phyloP scores from a whole-genome alignment of 768 basidiomycete genomes.

The Phylloporus sp. region DNA sequence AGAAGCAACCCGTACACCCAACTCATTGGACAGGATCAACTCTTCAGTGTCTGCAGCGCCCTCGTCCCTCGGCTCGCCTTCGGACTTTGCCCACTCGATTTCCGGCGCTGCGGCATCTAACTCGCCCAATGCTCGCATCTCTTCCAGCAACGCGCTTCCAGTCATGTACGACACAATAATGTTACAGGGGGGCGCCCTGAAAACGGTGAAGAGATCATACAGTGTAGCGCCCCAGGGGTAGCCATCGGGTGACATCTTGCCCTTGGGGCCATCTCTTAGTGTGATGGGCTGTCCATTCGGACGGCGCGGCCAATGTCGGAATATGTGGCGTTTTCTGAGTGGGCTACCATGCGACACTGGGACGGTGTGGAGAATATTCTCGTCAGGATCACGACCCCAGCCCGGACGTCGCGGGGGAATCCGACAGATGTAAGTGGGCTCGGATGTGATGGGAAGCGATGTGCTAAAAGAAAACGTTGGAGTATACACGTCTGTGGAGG shows the following conservation, averaged over 20 bases:
- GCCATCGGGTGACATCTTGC: constrained; percentile 20
- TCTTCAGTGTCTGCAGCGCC: constrained; percentile 15
- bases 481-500: not conserved
- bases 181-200: not conserved
- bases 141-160: constrained; percentile 18
- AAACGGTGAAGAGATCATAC: constrained; percentile 23
- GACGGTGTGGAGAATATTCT: constrained; percentile 1
- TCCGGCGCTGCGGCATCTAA: constrained; percentile 10
- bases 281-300: constrained; percentile 12
- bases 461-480: not conserved
- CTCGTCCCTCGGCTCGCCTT: constrained; percentile 18
- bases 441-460: not conserved
- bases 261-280: not conserved
- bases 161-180: constrained; percentile 1
- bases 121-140: constrained; percentile 15
- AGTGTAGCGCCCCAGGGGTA: constrained; percentile 28
- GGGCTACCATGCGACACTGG: not conserved
- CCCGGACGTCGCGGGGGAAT: not conserved
- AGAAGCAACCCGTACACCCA: not conserved
- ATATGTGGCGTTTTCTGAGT: constrained; percentile 11
- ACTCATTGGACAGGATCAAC: constrained; percentile 10
- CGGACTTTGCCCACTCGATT: constrained; percentile 22
- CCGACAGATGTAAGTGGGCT: not conserved
- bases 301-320: constrained; percentile 26
- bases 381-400: constrained; percentile 6